Evolutionary conservation across 768 basidiomycete genomes (phyloP).

Genomic region (Clavulina sp.): DNA sequence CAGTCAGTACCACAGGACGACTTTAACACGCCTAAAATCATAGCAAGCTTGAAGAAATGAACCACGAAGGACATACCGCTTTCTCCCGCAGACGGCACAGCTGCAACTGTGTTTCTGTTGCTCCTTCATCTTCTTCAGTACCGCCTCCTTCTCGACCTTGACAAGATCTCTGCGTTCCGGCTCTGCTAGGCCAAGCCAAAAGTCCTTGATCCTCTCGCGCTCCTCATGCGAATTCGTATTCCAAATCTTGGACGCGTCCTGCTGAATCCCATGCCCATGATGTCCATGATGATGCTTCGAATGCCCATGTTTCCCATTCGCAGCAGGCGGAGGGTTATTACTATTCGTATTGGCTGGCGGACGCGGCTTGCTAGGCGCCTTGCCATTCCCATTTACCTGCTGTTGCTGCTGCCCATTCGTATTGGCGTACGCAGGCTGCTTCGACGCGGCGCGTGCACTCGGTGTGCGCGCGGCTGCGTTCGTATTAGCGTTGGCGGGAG

Average conservation of each 20-base stretch:
- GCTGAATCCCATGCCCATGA: slow-evolving; percentile 13
- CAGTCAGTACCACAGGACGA: neutral
- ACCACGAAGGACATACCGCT: slow-evolving; percentile 47
- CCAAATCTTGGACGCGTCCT: slow-evolving; percentile 75
- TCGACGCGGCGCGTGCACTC: slow-evolving; percentile 29
- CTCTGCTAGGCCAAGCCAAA: slow-evolving; percentile 90
- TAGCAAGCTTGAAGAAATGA: neutral
- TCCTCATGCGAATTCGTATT: slow-evolving; percentile 83
- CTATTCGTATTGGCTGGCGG: slow-evolving; percentile 21
- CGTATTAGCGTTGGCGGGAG: slow-evolving; percentile 18
- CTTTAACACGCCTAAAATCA: neutral
- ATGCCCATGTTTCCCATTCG: slow-evolving; percentile 15
- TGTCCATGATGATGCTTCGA: slow-evolving; percentile 18
- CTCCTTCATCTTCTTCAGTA: slow-evolving; percentile 98
- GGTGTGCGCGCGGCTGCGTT: slow-evolving; percentile 13
- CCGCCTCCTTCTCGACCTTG: slow-evolving; percentile 96
- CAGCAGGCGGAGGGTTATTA: slow-evolving; percentile 19
- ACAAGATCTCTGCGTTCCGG: slow-evolving; percentile 82
- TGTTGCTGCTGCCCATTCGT: slow-evolving; percentile 15
- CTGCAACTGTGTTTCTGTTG: slow-evolving; percentile 93
- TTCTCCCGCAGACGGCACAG: slow-evolving; percentile 91
- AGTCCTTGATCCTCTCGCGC: slow-evolving; percentile 92
- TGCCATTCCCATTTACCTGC: neutral
- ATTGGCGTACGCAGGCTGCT: slow-evolving; percentile 38
- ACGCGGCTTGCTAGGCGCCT: slow-evolving; percentile 20